Evolutionary conservation across 1,284 basidiomycete species (phyloP), one percentile per base, ranked within the genome.

Genomic region (Microbotryum violaceum): DNA sequence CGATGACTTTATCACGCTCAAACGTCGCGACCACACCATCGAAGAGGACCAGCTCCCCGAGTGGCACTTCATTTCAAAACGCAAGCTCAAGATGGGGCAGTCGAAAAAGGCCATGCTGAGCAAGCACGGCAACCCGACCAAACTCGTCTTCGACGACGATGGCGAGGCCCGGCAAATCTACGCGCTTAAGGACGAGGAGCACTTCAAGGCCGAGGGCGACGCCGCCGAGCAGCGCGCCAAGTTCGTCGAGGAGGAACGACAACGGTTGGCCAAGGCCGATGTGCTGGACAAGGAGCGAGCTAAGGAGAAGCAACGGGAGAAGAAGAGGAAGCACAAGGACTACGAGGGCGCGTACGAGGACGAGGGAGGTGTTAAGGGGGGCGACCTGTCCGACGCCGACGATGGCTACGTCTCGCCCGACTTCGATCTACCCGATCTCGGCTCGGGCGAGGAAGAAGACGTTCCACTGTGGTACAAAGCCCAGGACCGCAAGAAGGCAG

Each of bases 1-100:
- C 6, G 85, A 85, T 69, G 93, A 96, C 63, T 94, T 97, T 72
- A 89, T 98, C 74, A 93, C 89, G 0, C 83, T 98, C 66, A 91
- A 91, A 74, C 87, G 94, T 9, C 85, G 85, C 0, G 83, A 97
- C 73, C 94, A 98, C 75, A 86, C 85, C 21, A 79, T 93, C 20
- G 74, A 72, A 51, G 64, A 74, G 21, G 74, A 82, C 76, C 37
- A 83, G 78, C 65, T 85, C 80, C 73, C 83, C 79, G 65, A 72
- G 23, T 70, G 70, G 29, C 72, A 70, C 49, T 77, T 82, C 60
- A 63, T 83, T 37, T 83, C 82, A 7, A 83, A 83, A 73, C 80
- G 83, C 48, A 86, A 88, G 72, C 77, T 82, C 50, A 84, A 86
- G 75, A 79, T 88, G 68, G 85, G 85, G 1, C 79, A 78, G 65